Evolutionary conservation across 805 yeast genomes (phyloP).

Genomic region (Teunomyces atbi): DNA sequence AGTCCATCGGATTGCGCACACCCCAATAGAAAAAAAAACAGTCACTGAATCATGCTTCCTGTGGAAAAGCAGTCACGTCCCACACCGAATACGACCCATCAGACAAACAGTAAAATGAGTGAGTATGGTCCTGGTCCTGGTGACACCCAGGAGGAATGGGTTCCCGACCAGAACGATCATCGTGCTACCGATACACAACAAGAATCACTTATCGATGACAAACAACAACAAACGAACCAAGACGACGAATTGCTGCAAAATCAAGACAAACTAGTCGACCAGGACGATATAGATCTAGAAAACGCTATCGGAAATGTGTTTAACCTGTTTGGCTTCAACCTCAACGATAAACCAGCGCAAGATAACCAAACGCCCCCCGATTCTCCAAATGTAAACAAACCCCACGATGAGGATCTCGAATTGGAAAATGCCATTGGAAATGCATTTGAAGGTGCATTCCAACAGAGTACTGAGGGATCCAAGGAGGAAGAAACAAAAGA

Average conservation of each 20-base stretch:
- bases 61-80: conserved; percentile 22
- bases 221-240: neutral
- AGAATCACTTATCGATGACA: neutral
- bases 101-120: conserved; percentile 1
- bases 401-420: conserved; percentile 8
- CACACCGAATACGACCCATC: conserved; percentile 1
- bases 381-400: neutral
- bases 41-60: conserved; percentile 12
- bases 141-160: neutral
- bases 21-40: conserved; percentile 14
- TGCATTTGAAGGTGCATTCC: conserved; percentile 9
- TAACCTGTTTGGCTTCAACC: conserved; percentile 26
- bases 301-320: conserved; percentile 41
- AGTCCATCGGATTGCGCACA: conserved; percentile 4
- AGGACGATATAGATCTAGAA: conserved; percentile 26
- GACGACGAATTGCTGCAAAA: conserved; percentile 11
- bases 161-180: neutral
- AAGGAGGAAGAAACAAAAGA: neutral
- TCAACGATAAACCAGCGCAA: neutral
- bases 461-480: neutral
- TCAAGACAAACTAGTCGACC: neutral
- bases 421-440: conserved; percentile 16
- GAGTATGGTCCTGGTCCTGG: conserved; percentile 1
- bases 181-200: neutral
- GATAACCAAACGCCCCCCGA: neutral